Conservation (phyloP, 305 asterid genomes). For the Fraxinus dipetala region DNA sequence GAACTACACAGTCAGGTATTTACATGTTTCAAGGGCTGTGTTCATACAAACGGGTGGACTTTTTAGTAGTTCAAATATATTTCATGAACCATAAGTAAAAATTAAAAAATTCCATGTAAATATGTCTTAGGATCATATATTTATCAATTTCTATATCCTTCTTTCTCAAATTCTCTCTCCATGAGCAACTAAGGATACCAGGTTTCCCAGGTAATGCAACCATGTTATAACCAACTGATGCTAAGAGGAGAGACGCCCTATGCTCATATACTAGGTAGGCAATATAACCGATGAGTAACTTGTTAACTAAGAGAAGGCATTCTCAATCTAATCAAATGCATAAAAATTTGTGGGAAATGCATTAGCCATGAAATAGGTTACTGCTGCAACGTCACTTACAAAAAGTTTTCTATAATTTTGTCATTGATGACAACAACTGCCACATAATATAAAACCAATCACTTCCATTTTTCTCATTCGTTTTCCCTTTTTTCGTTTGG, state of each 20-base stretch:
- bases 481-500: neutral
- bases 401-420: neutral
- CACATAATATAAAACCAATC: neutral
- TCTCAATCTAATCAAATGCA: neutral
- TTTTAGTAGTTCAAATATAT: neutral
- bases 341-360: neutral
- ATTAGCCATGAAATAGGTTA: neutral
- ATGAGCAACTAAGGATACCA: neutral
- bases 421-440: neutral
- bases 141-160: neutral
- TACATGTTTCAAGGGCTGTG: neutral
- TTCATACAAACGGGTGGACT: neutral
- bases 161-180: neutral
- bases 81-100: neutral
- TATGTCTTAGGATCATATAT: neutral
- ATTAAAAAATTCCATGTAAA: neutral
- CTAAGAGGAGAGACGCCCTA: neutral
- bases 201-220: neutral
- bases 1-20: neutral
- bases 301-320: neutral
- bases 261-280: neutral
- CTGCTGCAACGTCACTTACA: neutral
- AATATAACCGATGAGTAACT: neutral
- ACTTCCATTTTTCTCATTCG: neutral
- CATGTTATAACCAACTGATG: neutral